A percentile compares a stretch with the other conserved stretches of the same genome.
Evolutionary conservation across 441 rosid species (phyloP).

Genomic region (Brassica hybrid): DNA sequence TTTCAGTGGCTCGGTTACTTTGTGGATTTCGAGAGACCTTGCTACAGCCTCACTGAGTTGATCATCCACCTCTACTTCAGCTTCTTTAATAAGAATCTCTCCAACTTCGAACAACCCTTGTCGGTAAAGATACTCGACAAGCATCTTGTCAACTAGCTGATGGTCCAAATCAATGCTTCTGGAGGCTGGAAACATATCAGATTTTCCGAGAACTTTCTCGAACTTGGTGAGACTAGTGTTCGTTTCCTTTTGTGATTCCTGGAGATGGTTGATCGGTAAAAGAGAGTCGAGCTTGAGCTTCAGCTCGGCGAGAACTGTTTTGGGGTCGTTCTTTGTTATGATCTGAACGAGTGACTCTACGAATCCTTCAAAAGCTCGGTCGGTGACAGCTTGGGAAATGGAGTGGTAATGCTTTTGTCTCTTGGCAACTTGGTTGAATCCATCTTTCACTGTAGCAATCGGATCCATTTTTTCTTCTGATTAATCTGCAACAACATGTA

Average conservation of each 20-base stretch:
- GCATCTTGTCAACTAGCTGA: slow-evolving; percentile 59
- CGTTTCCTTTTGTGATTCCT: slow-evolving; percentile 59
- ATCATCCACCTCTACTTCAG: slow-evolving; percentile 33
- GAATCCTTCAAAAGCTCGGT: slow-evolving; percentile 53
- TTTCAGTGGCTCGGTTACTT: neutral
- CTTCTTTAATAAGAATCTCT: slow-evolving; percentile 63
- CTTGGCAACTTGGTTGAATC: slow-evolving; percentile 58
- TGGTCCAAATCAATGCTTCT: slow-evolving; percentile 61
- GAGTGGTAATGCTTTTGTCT: slow-evolving; percentile 60
- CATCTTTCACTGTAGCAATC: neutral
- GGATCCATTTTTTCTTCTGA: neutral
- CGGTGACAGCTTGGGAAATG: slow-evolving; percentile 54
- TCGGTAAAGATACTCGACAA: slow-evolving; percentile 64
- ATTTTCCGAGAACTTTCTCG: slow-evolving; percentile 57
- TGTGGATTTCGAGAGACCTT: neutral
- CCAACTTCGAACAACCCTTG: slow-evolving; percentile 76
- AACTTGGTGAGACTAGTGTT: slow-evolving; percentile 50
- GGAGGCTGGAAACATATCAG: slow-evolving; percentile 59
- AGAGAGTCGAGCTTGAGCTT: slow-evolving; percentile 52
- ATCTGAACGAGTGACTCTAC: slow-evolving; percentile 52
- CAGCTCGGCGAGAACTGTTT: slow-evolving; percentile 48
- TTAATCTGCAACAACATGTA: neutral
- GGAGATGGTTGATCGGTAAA: slow-evolving; percentile 51
- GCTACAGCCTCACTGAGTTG: neutral
- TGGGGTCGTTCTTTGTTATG: slow-evolving; percentile 31